A percentile compares a stretch with the other conserved stretches of the same genome.
Evolutionary conservation across 768 basidiomycete species (phyloP).

Genomic region (Hygrocybe punicea): DNA sequence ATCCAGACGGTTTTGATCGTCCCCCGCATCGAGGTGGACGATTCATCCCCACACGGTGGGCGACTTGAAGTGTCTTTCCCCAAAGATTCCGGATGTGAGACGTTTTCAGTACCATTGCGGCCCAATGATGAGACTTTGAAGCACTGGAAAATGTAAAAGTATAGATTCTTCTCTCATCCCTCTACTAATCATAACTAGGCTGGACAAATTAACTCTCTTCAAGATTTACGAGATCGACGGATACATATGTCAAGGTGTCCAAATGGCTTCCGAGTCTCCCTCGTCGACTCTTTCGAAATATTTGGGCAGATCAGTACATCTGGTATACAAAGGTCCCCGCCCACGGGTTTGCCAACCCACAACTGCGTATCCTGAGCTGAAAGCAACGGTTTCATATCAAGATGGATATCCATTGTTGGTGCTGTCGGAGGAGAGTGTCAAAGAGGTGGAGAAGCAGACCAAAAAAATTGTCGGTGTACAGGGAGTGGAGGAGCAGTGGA

Average conservation of each 20-base stretch:
- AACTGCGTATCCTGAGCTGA: constrained; percentile 51
- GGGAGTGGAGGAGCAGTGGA: constrained; percentile 53
- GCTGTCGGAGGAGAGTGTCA: constrained; percentile 63
- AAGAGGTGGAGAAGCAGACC: constrained; percentile 47
- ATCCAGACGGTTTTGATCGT: constrained; percentile 64
- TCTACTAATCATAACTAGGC: background rate
- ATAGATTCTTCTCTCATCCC: background rate
- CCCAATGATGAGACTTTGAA: constrained; percentile 48
- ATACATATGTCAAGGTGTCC: constrained; percentile 48
- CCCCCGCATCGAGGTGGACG: constrained; percentile 51
- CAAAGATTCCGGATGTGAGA: constrained; percentile 50
- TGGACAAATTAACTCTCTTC: constrained; percentile 48
- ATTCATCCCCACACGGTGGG: constrained; percentile 45
- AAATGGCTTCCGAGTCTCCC: constrained; percentile 34
- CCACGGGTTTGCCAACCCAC: constrained; percentile 53
- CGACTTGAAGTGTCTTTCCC: constrained; percentile 58
- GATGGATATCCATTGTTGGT: constrained; percentile 71
- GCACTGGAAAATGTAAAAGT: constrained; percentile 56
- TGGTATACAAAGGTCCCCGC: constrained; percentile 64
- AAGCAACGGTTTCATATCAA: constrained; percentile 57
- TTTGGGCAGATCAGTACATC: constrained; percentile 56
- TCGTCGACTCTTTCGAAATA: constrained; percentile 59
- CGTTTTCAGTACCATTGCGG: constrained; percentile 57
- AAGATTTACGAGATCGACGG: constrained; percentile 46
- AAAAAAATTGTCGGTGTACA: constrained; percentile 46